Conservation (phyloP, 1,284 basidiomycete genomes). For the Schizophyllum amplum region DNA sequence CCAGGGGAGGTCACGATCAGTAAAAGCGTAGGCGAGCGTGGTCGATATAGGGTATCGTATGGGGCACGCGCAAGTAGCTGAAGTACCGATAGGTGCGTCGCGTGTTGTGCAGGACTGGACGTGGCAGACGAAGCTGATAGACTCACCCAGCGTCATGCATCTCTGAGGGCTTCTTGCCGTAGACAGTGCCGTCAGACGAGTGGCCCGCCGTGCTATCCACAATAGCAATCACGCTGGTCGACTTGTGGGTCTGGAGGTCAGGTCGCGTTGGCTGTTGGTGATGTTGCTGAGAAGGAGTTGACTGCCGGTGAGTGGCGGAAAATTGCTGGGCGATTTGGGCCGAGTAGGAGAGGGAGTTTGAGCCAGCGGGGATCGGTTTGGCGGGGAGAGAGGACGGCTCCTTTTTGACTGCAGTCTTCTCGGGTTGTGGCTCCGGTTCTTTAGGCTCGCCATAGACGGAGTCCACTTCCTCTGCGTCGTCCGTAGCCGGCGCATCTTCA, state of each 20-base stretch:
- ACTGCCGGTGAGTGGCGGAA: constrained; percentile 52
- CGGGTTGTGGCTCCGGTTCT: constrained; percentile 9
- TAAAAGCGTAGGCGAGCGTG: constrained; percentile 17
- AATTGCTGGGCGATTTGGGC: constrained; percentile 68
- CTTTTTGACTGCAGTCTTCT: background rate
- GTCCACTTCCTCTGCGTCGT: constrained; percentile 9
- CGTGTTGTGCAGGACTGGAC: constrained; percentile 7
- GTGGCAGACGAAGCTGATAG: constrained; percentile 15
- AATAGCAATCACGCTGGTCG: constrained; percentile 18
- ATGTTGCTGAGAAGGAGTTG: constrained; percentile 59
- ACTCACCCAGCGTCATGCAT: constrained; percentile 93
- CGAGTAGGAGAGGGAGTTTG: constrained; percentile 45
- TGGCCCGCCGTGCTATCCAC: constrained; percentile 23
- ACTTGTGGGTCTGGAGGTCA: constrained; percentile 15
- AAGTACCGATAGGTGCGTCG: constrained; percentile 11
- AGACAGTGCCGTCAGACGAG: constrained; percentile 28
- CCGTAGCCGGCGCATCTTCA: constrained; percentile 10
- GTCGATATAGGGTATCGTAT: constrained; percentile 17
- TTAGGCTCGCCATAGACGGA: constrained; percentile 7
- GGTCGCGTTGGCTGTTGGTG: constrained; percentile 28
- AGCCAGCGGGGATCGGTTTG: constrained; percentile 20
- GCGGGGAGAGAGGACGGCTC: constrained; percentile 19
- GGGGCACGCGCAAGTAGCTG: constrained; percentile 18
- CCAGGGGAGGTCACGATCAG: constrained; percentile 16
- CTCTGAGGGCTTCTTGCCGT: constrained; percentile 68